Base-by-base conservation (phyloP, 2,329 filamentous ascomycete species). In the Byssochlamys sp. region DNA sequence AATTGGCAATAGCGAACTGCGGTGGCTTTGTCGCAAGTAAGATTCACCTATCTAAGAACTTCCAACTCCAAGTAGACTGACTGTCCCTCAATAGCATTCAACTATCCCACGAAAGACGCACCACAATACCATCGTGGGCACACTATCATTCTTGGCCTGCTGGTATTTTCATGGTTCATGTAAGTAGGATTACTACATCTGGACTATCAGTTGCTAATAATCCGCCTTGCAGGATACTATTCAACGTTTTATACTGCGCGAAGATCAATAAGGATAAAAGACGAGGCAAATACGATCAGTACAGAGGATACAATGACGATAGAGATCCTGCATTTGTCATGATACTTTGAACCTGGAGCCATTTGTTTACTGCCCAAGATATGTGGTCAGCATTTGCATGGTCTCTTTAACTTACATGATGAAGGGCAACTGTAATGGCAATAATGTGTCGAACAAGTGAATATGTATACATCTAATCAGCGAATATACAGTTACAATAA, bases 1-100 rank as follows among this genome's bases (percentile, higher is more conserved):
- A 88, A 68, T 74, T 88, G 27, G 81, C 81, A 1, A 82, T 88
- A 62, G 85, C 85, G 0, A 88, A 89, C 61, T 81, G 79, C 6
- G 85, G 85, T 52, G 85, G 85, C 0, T 86, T 88, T 62, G 84
- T 88, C 2, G 81, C 84, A 0, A 82, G 80, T 78, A 64, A 62
- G 75, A 66, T 10, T 9, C 4, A 51, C n/a, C 14, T 50, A 7
- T 52, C 28, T 10, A 53, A 29, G 12, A 60, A 58, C 61, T 50
- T 48, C 6, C 6, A 14, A 33, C 12, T 14, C 7, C 49, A 33
- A 39, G n/a, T 4, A 45, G 4, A 12, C 59, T 63, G 55, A 63
- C 19, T 60, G 4, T 61, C 11, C 4, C 19, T 52, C n/a, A n/a
- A n/a, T 55, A 77, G 78, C 80, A 0, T 87, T 87, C 65, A 80